Evolutionary conservation across 768 basidiomycete species (phyloP), one percentile per base, ranked within the genome.

Genomic region (Guyanaporus albipodus): DNA sequence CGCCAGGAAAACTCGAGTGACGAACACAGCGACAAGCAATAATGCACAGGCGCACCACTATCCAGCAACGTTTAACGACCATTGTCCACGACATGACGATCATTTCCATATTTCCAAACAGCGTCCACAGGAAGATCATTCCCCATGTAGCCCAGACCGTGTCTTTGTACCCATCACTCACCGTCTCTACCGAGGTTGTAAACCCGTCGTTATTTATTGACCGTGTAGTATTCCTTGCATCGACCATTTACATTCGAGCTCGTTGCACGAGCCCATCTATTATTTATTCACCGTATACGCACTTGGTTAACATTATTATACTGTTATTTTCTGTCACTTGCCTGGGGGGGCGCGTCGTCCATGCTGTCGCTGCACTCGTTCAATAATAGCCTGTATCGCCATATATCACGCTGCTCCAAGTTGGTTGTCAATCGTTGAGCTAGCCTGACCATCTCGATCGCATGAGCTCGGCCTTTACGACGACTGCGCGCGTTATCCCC

Each of bases 1-100:
- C 63, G 62, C 46, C 65, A 66, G 44, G 76, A 75, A 41, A 55
- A 61, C 18, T 70, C 69, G 17, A 72, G 70, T 48, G 76, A 76
- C 42, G 79, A 79, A 38, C 72, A 70, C 27, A 72, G 69, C 49
- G 74, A 74, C 22, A 58, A 56, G 45, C 57, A 62, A 52, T 63
- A 57, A 27, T 59, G 48, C 51, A 49, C 60, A 35, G 53, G 56
- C 47, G 49, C 32, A 53, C 43, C 22, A 40, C 46, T 36, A 12
- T 31, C 31, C n/a, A 18, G 14, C 47, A 50, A 46, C 41, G 44
- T 39, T 33, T 45, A 24, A 48, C 34, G 46, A 44, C 44, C 50
- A n/a, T 49, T 42, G 26, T 34, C 39, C 43, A 51, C 31, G 21
- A 45, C 28, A 31, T 24, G 37, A 44, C 42, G 34, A 48, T 48